A percentile compares a stretch with the other conserved stretches of the same genome.
phyloP scores from a whole-genome alignment of 2,329 filamentous ascomycete genomes.

The Apiospora aurea region DNA sequence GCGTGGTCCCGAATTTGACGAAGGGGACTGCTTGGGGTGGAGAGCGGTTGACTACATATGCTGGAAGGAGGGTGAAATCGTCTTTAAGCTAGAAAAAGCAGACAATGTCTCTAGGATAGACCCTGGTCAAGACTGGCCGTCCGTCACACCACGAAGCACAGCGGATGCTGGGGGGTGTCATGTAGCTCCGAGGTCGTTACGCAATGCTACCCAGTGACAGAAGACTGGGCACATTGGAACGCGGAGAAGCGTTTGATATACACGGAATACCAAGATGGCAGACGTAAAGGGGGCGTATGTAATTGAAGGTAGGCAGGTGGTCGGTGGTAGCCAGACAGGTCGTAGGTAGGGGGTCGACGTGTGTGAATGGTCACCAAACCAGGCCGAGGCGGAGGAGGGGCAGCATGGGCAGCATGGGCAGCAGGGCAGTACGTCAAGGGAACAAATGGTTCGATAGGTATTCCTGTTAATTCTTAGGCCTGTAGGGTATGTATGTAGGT shows the following conservation, averaged over 20 bases:
- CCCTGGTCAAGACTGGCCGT: constrained; percentile 15
- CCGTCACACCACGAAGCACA: constrained; percentile 18
- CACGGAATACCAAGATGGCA: constrained; percentile 10
- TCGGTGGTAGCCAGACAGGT: background rate
- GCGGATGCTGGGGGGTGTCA: constrained; percentile 9
- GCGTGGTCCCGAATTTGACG: constrained; percentile 1
- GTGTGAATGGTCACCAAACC: constrained; percentile 13
- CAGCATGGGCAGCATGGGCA: background rate
- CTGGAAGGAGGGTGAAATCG: constrained; percentile 12
- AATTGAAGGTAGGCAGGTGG: constrained; percentile 1
- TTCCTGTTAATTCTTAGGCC: constrained; percentile 11
- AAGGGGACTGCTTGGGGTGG: constrained; percentile 9
- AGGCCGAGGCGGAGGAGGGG: constrained; percentile 12
- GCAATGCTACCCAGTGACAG: constrained; percentile 16
- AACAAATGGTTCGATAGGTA: constrained; percentile 11
- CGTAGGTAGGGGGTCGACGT: background rate
- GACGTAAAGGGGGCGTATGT: background rate
- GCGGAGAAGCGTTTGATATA: constrained; percentile 21
- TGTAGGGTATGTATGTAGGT: constrained; percentile 11
- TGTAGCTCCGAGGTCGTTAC: constrained; percentile 12
- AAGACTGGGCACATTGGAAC: constrained; percentile 10
- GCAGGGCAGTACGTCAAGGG: constrained; percentile 4
- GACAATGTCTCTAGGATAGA: constrained; percentile 18
- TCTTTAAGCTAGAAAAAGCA: constrained; percentile 20
- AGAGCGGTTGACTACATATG: constrained; percentile 19